Evolutionary conservation across 768 basidiomycete genomes (phyloP).

Genomic region (Trametes cingulata): DNA sequence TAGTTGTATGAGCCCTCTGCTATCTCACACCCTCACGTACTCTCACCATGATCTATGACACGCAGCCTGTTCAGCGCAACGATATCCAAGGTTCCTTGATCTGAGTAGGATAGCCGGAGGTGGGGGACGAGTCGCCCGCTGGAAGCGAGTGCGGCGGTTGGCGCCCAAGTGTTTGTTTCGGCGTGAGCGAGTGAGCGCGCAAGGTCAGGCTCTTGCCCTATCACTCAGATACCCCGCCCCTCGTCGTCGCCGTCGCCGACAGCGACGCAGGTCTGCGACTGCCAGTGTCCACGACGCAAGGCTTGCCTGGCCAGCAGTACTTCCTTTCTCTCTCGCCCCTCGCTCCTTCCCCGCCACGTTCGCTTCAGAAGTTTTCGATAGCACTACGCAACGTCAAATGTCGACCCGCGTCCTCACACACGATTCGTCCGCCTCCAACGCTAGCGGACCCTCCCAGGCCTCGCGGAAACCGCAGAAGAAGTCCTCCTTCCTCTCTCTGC

Average conservation of each 20-base stretch:
- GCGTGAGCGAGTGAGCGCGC: constrained; percentile 2
- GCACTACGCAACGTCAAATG: constrained; percentile 16
- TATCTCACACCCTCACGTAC: neutral
- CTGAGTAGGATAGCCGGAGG: constrained; percentile 2
- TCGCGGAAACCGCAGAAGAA: constrained; percentile 52
- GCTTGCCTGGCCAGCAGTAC: constrained; percentile 8
- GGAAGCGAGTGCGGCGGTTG: constrained; percentile 2
- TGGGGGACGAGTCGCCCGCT: neutral
- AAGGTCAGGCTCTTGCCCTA: constrained; percentile 5
- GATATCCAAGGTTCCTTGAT: neutral
- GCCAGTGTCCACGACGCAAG: neutral
- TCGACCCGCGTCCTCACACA: constrained; percentile 13
- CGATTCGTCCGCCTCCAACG: constrained; percentile 15
- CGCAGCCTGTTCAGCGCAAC: neutral
- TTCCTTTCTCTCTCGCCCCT: constrained; percentile 17
- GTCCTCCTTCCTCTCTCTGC: constrained; percentile 57
- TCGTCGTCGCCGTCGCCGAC: constrained; percentile 23
- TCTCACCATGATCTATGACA: neutral
- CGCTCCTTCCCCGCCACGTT: constrained; percentile 25
- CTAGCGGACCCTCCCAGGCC: constrained; percentile 28
- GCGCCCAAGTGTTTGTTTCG: constrained; percentile 16
- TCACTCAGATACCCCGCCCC: constrained; percentile 21
- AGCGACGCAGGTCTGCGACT: constrained; percentile 23
- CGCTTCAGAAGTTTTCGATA: constrained; percentile 20
- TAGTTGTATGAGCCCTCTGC: neutral